Base-by-base conservation (phyloP, 1,284 basidiomycete genomes). In the Meira nashicola region DNA sequence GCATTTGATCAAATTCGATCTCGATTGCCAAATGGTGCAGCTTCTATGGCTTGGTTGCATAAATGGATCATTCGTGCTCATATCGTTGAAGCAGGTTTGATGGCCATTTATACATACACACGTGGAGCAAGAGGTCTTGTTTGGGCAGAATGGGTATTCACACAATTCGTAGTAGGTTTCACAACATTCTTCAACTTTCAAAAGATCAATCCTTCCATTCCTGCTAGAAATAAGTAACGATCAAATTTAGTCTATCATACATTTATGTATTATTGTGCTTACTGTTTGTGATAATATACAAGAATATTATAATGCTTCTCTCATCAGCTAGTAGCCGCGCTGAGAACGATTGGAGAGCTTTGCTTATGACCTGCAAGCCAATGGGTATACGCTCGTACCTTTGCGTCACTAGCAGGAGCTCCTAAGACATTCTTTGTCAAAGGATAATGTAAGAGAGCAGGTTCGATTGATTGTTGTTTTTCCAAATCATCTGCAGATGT, bases 151-250 rank as follows among this genome's bases (percentile, higher is more conserved):
- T 73, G 70, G 70, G 49, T 47, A 17, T 15, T 63, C 21, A 65
- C 59, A 9, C 64, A 62, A 2, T 41, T 54, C 25, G 39, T 57
- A 6, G 44, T 71, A 4, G 69, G 70, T 19, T 64, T 73, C 53
- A 68, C 70, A 3, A 52, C 52, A 1, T 73, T 63, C 60, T 59
- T 71, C 39, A 57, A 41, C 8, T 73, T 73, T 57, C 61, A 62
- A 37, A 41, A 62, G 21, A 48, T 71, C 55, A 73, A 73, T 63
- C 57, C 62, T 37, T 59, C 58, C 58, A 54, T 50, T 23, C 44
- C 49, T 43, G 55, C 59, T 2, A n/a, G 28, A 33, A 7, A 14
- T 21, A 17, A 48, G 2, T 33, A 33, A 33, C 4, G 28, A 8
- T 4, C 3, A 33, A 33, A 8, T 8, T 33, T 33, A 33, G n/a